Evolutionary conservation across 345 rosid species (phyloP), one percentile per base, ranked within the genome.

Genomic region (Draba incana): DNA sequence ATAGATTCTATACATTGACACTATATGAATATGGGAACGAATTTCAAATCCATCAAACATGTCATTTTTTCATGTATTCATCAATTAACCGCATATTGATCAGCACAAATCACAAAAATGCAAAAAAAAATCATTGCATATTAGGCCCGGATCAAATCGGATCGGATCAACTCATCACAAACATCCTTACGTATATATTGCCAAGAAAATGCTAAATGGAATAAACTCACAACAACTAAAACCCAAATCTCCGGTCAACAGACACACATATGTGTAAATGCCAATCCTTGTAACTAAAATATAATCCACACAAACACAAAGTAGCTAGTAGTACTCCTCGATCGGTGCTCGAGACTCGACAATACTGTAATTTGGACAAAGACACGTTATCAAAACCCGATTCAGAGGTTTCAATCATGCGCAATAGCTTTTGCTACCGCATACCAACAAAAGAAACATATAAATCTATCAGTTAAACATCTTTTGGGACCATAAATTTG

Each of bases 381-480:
- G 78, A 74, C 74, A 67, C 69, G 64, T 61, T 27, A 38, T 68
- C 46, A 28, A 61, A 20, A 28, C 69, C 64, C 63, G 78, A 68
- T 53, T 74, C 78, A 68, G 68, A 74, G 74, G 64, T 61, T 61
- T 74, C 64, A 35, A 66, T 74, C 57, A 54, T 55, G 52, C 57
- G 52, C 57, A 6, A 51, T 53, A 31, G 57, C 54, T 48, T 62
- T 62, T 35, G 68, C 24, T 44, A 59, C 57, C 43, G 51, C 68
- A 67, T 67, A 48, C 33, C 73, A 74, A 74, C 68, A 51, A 74
- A 67, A 61, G 33, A 61, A 53, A 68, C 73, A 68, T 68, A 54
- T 44, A 67, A 74, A 68, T 68, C 64, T 68, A 74, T 74, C 72
- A 66, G 72, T 66, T 61, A 15, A 60, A 68, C 64, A 68, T 68